Base-by-base conservation (phyloP, 805 yeast genomes). In the Clavispora asparagi region DNA sequence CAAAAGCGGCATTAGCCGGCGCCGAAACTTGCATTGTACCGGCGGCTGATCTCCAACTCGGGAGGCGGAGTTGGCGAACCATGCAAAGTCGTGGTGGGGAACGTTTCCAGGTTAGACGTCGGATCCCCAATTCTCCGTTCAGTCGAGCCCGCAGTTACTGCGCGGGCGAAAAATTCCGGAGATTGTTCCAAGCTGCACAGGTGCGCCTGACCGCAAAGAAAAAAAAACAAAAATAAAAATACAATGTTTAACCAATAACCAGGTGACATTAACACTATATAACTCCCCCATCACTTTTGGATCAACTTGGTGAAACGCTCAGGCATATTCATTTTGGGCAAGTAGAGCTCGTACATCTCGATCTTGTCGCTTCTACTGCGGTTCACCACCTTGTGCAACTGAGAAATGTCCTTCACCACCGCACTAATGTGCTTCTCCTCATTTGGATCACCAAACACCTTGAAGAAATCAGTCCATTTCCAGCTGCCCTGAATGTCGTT, bases 401-500 rank as follows among this genome's bases (percentile, higher is more conserved):
- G 63, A 8, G 45, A 39, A 19, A 48, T 44, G 42, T 50, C 58
- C 19, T 45, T 39, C 27, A 68, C 41, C 35, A 46, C 54, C n/a
- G 46, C 47, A 36, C 60, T 54, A n/a, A 38, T 44, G 47, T 65
- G 69, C 40, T 49, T 50, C 36, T 55, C 52, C 11, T 52, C 48
- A 9, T 54, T 45, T 1, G 54, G 49, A 50, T 70, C 83, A 12
- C 89, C 90, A 58, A 91, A 85, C 14, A 79, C 77, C 47, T 77
- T 72, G 52, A 87, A 76, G 31, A 87, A 67, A 48, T 79, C 67
- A 2, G 83, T 75, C 95, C 95, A 90, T 51, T 84, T 73, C 96
- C 97, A 91, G 48, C 74, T 64, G 37, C 85, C 84, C 61, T 83
- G 79, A 48, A 91, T 83, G 56, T 90, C 96, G 63, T 91, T 91